These are phyloP conservation scores for Xerocomellus dryophilus DNA, from an alignment of 768 basidiomycete genomes.

Conservation along the genomic window DNA sequence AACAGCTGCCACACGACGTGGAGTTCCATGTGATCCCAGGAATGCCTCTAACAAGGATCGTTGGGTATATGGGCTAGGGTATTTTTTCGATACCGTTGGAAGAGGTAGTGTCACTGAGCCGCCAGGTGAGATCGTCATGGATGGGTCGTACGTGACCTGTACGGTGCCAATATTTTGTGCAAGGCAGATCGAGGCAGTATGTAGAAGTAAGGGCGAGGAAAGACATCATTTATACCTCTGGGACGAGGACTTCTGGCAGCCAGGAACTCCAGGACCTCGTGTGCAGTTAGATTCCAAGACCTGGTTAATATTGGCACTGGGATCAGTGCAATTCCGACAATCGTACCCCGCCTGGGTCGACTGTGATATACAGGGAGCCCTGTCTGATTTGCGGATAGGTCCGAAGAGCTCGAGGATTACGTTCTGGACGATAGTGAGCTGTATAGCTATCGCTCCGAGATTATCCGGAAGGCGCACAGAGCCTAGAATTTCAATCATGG, in stretches of 20 bases:
- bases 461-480: background rate
- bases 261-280: no score
- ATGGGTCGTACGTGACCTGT: no score
- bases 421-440: background rate
- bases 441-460: background rate
- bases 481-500: background rate
- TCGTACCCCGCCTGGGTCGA: no score
- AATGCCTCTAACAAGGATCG: constrained; percentile 31
- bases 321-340: background rate
- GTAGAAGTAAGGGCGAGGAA: no score
- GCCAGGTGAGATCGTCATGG: no score
- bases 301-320: no score
- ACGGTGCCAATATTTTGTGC: no score
- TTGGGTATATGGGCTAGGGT: constrained; percentile 33
- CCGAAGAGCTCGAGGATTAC: background rate
- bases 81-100: constrained; percentile 13
- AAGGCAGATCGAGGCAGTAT: no score
- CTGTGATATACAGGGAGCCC: background rate
- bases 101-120: constrained; percentile 12
- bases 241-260: no score
- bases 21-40: constrained; percentile 41
- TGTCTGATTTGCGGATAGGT: background rate
- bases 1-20: constrained; percentile 56
- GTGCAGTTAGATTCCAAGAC: no score
- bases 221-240: no score